Conservation (phyloP, 371 early-diverging fungal genomes). For the Syncephalis plumigaleata region DNA sequence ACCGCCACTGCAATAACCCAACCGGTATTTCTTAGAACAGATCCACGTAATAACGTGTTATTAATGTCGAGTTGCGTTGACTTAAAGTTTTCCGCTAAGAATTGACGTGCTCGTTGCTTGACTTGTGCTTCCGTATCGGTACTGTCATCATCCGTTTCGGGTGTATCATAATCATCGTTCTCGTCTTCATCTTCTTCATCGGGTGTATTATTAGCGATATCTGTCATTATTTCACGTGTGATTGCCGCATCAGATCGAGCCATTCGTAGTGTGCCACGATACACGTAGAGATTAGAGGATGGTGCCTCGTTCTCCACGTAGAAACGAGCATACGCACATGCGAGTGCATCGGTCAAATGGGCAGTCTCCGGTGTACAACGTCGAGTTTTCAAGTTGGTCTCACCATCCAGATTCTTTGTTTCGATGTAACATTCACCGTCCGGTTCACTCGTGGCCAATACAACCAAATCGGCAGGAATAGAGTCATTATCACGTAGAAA, state of each 20-base stretch:
- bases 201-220: slow-evolving; percentile 2
- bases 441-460: slow-evolving; percentile 59
- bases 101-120: not conserved
- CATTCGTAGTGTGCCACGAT: slow-evolving; percentile 28
- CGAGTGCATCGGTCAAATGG: slow-evolving; percentile 37
- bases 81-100: not conserved
- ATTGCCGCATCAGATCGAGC: slow-evolving; percentile 5
- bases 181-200: slow-evolving; percentile 1
- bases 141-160: slow-evolving; percentile 2
- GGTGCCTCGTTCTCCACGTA: slow-evolving; percentile 57
- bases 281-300: slow-evolving; percentile 41
- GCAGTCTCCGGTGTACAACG: slow-evolving; percentile 37
- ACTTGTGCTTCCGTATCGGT: slow-evolving; percentile 2
- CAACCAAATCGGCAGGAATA: slow-evolving; percentile 80
- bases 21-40: slow-evolving; percentile 74
- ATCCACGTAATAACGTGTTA: slow-evolving; percentile 81
- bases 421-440: slow-evolving; percentile 73
- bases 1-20: slow-evolving; percentile 72
- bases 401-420: slow-evolving; percentile 92
- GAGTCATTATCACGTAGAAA: slow-evolving; percentile 63
- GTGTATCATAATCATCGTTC: not conserved
- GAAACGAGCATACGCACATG: slow-evolving; percentile 30
- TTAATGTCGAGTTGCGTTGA: slow-evolving; percentile 24
- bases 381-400: slow-evolving; percentile 82
- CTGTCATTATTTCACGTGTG: not conserved